Evolutionary conservation across 192 early-diverging fungal genomes (phyloP), one percentile per base, ranked within the genome.

Genomic region (Geranomyces michiganensis): DNA sequence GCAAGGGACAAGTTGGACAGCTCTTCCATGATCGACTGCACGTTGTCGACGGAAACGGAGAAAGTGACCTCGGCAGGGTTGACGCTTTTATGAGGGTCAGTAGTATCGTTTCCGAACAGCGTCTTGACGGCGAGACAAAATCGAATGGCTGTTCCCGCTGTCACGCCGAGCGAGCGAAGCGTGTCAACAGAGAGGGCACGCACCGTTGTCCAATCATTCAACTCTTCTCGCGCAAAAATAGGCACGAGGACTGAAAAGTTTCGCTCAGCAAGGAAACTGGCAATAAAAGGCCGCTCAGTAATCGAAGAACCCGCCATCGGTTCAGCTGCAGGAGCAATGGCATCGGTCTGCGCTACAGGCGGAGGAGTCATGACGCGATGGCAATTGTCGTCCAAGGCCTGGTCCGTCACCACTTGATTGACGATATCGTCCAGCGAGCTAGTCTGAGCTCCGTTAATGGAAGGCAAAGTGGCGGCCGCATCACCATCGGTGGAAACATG

Each of bases 11-110:
- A n/a, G 53, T 51, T 58, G 55, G 27, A n/a, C 56, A 73, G 46
- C 41, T 73, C 72, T 22, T 73, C 72, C 65, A 73, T 66, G 32
- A 73, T 43, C 17, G 72, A 65, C 72, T 73, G 62, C 24, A 73
- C 19, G 48, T 55, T 65, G 64, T 66, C 56, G 1, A 73, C 63
- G 1, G 72, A 33, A 15, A 73, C 31, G 7, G 63, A 21, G 9
- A 73, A 15, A 36, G n/a, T 73, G 12, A 69, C 56, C 13, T 47
- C 27, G 14, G 9, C 41, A 13, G 58, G 58, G 22, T 24, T 41
- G 36, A 41, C 36, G 10, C 36, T 41, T 41, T 41, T 41, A n/a
- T 53, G 15, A 6, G 51, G 51, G 51, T 26, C 6, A 26, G 26
- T 6, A 15, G 51, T 53, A 24, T 26, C 26, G 51, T 53, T 15